Evolutionary conservation across 805 yeast species (phyloP).

Genomic region (Saccharomycopsis fodiens): DNA sequence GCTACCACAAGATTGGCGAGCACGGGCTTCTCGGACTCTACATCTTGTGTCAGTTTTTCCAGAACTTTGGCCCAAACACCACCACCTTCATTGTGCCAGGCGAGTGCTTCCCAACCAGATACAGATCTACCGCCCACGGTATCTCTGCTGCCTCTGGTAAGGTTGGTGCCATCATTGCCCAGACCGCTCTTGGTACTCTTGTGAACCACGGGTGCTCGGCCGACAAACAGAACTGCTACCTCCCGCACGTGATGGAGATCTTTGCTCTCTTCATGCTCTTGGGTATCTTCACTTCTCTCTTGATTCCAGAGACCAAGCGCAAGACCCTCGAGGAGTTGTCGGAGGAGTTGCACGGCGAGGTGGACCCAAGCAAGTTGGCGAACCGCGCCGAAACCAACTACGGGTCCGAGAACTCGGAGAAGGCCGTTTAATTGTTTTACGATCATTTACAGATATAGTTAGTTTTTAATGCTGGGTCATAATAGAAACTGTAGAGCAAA

Average conservation of each 20-base stretch:
- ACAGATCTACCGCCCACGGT: conserved; percentile 94
- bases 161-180: conserved; percentile 89
- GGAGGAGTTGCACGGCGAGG: conserved; percentile 78
- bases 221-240: conserved; percentile 60
- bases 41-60: conserved; percentile 78
- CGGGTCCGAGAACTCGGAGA: conserved; percentile 20
- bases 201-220: conserved; percentile 69
- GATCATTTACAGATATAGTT: background rate
- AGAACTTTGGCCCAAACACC: conserved; percentile 88
- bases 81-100: conserved; percentile 90
- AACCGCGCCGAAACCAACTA: conserved; percentile 7
- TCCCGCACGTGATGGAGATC: conserved; percentile 90
- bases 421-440: conserved; percentile 13
- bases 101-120: conserved; percentile 89
- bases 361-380: conserved; percentile 29
- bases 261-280: conserved; percentile 88
- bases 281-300: conserved; percentile 57
- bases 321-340: conserved; percentile 78
- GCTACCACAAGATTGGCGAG: conserved; percentile 60
- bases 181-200: conserved; percentile 79
- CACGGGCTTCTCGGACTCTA: conserved; percentile 70
- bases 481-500: no score
- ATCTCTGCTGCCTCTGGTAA: conserved; percentile 89
- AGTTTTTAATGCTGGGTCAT: background rate
- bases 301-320: conserved; percentile 88